Base-by-base conservation (phyloP, 2,329 filamentous ascomycete genomes). In the Epicoccum nigrum region DNA sequence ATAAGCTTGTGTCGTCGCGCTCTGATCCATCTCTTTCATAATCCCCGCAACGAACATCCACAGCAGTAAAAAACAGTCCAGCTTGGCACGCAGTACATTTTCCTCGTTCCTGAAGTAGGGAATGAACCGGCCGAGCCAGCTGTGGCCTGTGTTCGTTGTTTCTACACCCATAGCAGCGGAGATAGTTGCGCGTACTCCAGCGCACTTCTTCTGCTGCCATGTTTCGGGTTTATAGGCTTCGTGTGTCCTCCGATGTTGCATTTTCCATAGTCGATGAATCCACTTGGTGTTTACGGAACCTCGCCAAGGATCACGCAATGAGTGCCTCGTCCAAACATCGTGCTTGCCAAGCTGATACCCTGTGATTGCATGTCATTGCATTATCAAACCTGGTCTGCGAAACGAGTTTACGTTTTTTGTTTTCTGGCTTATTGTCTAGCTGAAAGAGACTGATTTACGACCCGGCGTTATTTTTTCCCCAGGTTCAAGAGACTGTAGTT, bases 31-130 rank as follows among this genome's bases (percentile, higher is more conserved):
- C 34, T 54, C 50, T 23, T 55, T 52, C 27, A 51, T 51, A 15
- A 58, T 39, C 5, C 47, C 55, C 3, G 51, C 51, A 17, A 58
- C 21, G 12, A 58, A 55, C 21, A 53, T 51, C 40, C 51, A 58
- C 11, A 51, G n/a, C 8, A 58, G 32, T 8, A 55, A 41, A 11
- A 47, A 49, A 3, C 40, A 47, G n/a, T 58, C 51, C 9, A 55
- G 31, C 20, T 57, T 57, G 28, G 48, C 34, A 9, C 39, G 39
- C 15, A 55, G 23, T 4, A 45, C 9, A 16, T 48, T 48, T 19
- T 44, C 50, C n/a, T 52, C 45, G 17, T 47, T 37, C 13, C 42
- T 56, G 16, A 62, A 20, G 11, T 49, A 33, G 2, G 49, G 25
- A 25, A 52, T 42, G 11, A 46, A 46, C 1, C 27, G 35, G 3